Conservation (phyloP, 202 grass and related monocot species). For the Saccharum hybrid region DNA sequence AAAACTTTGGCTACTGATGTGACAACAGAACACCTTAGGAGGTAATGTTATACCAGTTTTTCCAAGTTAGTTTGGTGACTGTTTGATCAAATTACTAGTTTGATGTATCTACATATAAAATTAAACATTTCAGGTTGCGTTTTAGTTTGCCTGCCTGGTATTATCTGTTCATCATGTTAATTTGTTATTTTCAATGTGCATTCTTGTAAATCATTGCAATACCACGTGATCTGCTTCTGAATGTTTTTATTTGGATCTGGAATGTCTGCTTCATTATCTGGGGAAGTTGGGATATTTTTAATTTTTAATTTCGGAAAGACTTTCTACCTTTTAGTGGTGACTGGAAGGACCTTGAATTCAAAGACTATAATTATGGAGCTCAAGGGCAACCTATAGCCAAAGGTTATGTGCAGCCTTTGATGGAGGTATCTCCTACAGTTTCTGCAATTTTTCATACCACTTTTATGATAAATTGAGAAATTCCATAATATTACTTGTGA, state of each 20-base stretch:
- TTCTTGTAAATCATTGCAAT: slow-evolving; percentile 1
- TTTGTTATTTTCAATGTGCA: background rate
- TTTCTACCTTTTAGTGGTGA: slow-evolving; percentile 71
- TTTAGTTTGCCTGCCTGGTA: slow-evolving; percentile 11
- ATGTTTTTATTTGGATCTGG: slow-evolving; percentile 11
- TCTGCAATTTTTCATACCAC: slow-evolving; percentile 13
- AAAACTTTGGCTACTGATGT: slow-evolving; percentile 91
- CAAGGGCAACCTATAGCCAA: slow-evolving; percentile 74
- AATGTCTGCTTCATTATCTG: slow-evolving; percentile 14
- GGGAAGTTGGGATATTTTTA: slow-evolving; percentile 14
- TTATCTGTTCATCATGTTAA: background rate
- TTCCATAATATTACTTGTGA: background rate
- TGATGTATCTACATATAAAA: background rate
- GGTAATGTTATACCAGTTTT: slow-evolving; percentile 56
- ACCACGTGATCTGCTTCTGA: background rate
- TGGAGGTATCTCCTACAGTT: slow-evolving; percentile 65
- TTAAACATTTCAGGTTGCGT: background rate
- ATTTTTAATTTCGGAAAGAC: slow-evolving; percentile 25
- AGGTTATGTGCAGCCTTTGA: slow-evolving; percentile 75
- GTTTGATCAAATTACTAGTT: background rate
- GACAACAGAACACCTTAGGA: slow-evolving; percentile 83
- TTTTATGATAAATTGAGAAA: slow-evolving; percentile 38
- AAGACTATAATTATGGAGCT: slow-evolving; percentile 86
- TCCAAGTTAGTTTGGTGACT: slow-evolving; percentile 3
- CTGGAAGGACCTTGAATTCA: slow-evolving; percentile 92